phyloP scores from a whole-genome alignment of 139 green algal genomes.

The Chlorella sp. region DNA sequence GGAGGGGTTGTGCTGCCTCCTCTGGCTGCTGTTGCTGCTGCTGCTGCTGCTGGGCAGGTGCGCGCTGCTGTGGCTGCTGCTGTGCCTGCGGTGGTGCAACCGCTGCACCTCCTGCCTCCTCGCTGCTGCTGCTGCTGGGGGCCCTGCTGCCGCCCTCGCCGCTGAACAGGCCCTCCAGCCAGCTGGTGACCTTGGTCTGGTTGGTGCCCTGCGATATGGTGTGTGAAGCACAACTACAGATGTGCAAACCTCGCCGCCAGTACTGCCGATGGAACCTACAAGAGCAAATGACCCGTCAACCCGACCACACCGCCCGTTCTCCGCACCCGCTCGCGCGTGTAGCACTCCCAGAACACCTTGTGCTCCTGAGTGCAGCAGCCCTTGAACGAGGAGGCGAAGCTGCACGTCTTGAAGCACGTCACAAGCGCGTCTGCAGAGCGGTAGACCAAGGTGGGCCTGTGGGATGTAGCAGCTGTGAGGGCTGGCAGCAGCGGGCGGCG shows the following conservation, averaged over 20 bases:
- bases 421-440: constrained; percentile 25
- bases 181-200: constrained; percentile 26
- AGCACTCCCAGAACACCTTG: constrained; percentile 50
- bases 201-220: constrained; percentile 34
- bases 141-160: neutral
- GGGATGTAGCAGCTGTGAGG: too few relatives aligned
- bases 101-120: neutral
- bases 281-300: neutral
- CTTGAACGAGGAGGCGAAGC: constrained; percentile 10
- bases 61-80: neutral
- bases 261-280: too few relatives aligned
- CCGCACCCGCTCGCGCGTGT: constrained; percentile 31
- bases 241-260: too few relatives aligned
- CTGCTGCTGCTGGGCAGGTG: neutral
- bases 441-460: neutral
- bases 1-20: neutral
- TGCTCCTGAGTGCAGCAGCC: constrained; percentile 46
- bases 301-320: neutral
- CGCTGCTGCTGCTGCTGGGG: neutral
- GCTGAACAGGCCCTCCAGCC: constrained; percentile 23
- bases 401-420: constrained; percentile 40
- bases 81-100: neutral
- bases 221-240: too few relatives aligned
- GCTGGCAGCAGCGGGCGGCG: neutral
- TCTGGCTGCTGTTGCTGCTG: neutral